Evolutionary conservation across 140 eudicot species (phyloP), one percentile per base, ranked within the genome.

Genomic region (Bidens hawaiensis): DNA sequence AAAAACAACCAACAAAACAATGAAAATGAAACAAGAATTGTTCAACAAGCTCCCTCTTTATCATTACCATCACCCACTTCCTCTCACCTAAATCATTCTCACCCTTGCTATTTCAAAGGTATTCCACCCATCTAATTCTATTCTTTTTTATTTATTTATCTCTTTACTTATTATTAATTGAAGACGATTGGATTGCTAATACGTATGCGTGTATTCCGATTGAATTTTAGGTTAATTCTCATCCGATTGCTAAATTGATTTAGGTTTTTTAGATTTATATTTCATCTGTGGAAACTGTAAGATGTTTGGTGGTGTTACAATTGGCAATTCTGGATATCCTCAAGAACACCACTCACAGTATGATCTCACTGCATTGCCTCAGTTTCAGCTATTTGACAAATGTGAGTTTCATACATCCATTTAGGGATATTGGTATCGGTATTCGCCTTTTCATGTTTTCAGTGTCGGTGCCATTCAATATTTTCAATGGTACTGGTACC

Each of bases 271-370:
- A 12, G 58, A 51, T 51, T 51, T 0, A 31, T 30, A 64, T 64
- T 16, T 21, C 23, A 9, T 23, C 52, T 51, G 33, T 60, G 24
- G 33, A 56, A 66, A 47, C 63, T 78, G 80, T 64, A 77, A 53
- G 63, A 85, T 85, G 95, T 76, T 79, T 56, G 89, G 86, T 70
- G 94, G 83, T 53, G 70, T 76, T 72, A 56, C 36, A 38, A 78
- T 72, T 56, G 65, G 64, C 8, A 73, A 77, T 38, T 77, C 80
- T 40, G 70, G 62, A 8, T 52, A 62, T 47, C 64, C 62, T 25
- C 81, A 79, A 65, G 89, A 75, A 46, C 85, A 65, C 9, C 74
- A 60, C 3, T 65, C 71, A 52, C 89, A 79, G 16, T 83, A 74
- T 50, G 64, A 82, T 66, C 69, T 60, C 71, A 76, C 54, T 68